A percentile compares a stretch with the other conserved stretches of the same genome.
Evolutionary conservation across 1,284 basidiomycete genomes (phyloP).

Genomic region (Fomes fomentarius): DNA sequence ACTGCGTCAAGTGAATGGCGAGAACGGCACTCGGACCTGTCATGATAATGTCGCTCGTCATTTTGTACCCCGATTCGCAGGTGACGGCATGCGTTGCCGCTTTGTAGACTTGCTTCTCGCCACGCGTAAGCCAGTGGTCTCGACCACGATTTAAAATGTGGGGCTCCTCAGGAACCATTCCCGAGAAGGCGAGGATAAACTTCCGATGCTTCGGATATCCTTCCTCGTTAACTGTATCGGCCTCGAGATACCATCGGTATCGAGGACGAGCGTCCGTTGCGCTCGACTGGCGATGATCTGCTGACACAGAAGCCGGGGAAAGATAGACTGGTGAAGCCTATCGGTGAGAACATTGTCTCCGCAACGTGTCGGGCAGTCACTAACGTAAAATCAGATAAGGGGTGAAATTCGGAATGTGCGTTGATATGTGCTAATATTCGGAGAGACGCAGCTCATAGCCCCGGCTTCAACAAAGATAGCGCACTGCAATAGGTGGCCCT

Average conservation of each 20-base stretch:
- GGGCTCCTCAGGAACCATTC: slow-evolving; percentile 15
- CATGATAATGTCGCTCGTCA: not conserved
- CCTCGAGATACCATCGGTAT: slow-evolving; percentile 8
- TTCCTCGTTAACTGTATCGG: not conserved
- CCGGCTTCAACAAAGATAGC: not conserved
- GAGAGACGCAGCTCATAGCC: not conserved
- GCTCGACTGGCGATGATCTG: slow-evolving; percentile 7
- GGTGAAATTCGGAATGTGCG: not conserved
- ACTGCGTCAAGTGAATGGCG: not conserved
- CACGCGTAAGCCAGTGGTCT: slow-evolving; percentile 6
- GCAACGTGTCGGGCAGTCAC: not conserved
- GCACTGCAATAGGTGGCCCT: not conserved
- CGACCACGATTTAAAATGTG: slow-evolving; percentile 5
- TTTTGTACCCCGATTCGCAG: slow-evolving; percentile 18
- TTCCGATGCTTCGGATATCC: slow-evolving; percentile 14
- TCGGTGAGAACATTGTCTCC: slow-evolving; percentile 21
- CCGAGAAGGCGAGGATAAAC: slow-evolving; percentile 8
- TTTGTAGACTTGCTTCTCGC: slow-evolving; percentile 12
- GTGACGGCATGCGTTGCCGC: slow-evolving; percentile 10
- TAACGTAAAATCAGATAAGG: not conserved
- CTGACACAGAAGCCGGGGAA: slow-evolving; percentile 6
- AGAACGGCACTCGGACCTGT: slow-evolving; percentile 13
- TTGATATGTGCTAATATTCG: not conserved
- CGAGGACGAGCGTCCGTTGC: slow-evolving; percentile 1
- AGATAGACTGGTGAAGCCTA: slow-evolving; percentile 18